Evolutionary conservation across 208 protist genomes (phyloP).

Genomic region (Kentomonas sorsogonicus): DNA sequence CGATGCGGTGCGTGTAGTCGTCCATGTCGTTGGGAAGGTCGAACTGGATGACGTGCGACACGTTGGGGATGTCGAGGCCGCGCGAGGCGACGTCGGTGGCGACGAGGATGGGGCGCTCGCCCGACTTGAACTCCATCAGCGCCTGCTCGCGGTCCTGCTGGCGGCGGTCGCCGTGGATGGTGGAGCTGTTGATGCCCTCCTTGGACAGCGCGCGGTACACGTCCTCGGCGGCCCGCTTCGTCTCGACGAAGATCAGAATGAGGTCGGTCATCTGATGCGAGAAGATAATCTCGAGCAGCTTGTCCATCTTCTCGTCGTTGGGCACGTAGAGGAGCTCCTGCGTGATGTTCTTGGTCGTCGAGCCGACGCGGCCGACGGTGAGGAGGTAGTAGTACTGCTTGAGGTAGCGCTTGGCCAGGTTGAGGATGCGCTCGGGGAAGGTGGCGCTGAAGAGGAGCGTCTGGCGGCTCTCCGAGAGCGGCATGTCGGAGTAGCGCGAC

Average conservation of each 20-base stretch:
- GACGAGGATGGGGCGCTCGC: slow-evolving; percentile 90
- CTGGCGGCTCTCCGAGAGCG: slow-evolving; percentile 89
- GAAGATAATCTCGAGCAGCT: slow-evolving; percentile 71
- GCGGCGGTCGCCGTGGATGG: slow-evolving; percentile 93
- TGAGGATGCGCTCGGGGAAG: slow-evolving; percentile 97
- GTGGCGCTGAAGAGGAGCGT: slow-evolving; percentile 99
- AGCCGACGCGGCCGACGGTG: slow-evolving; percentile 96
- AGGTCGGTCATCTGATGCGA: slow-evolving; percentile 74
- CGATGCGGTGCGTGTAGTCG: slow-evolving; percentile 99
- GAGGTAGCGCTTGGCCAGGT: slow-evolving; percentile 96
- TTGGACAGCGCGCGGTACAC: slow-evolving; percentile 73
- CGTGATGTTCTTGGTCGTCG: slow-evolving; percentile 95
- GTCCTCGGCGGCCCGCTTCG: slow-evolving; percentile 94
- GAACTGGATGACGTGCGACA: slow-evolving; percentile 97
- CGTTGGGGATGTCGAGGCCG: slow-evolving; percentile 97
- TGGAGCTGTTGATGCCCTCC: slow-evolving; percentile 82
- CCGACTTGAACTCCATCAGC: slow-evolving; percentile 85
- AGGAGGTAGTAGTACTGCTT: slow-evolving; percentile 95
- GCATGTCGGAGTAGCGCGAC: slow-evolving; percentile 91
- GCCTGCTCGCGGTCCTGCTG: slow-evolving; percentile 85
- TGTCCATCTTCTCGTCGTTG: slow-evolving; percentile 67
- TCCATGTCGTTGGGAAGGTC: slow-evolving; percentile 96
- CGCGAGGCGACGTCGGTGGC: slow-evolving; percentile 98
- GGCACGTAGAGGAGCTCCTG: slow-evolving; percentile 85
- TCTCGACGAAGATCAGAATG: slow-evolving; percentile 97